Evolutionary conservation across 1,139 yeast genomes (phyloP), one percentile per base, ranked within the genome.

Genomic region (Saccharomyces uvarum): DNA sequence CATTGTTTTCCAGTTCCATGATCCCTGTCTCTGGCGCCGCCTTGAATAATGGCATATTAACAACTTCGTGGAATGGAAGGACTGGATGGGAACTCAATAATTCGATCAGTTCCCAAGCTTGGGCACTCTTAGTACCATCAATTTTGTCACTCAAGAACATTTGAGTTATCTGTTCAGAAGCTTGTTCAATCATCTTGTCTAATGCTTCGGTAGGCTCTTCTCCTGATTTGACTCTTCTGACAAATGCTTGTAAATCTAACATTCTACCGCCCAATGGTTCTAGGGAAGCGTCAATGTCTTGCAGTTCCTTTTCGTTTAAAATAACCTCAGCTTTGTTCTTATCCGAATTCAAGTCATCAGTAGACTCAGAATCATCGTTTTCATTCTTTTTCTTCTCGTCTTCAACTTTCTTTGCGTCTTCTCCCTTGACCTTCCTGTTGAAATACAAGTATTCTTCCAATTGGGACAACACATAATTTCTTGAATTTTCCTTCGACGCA

Each of bases 211-310:
- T 65, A 0, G 97, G 96, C 9, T 80, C 69, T 67, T 93, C 98
- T 2, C 99, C 99, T 0, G 93, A 82, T 62, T 83, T 84, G 24
- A 93, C 79, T 53, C 98, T 85, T 64, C 98, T 81, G 0, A 87
- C 86, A 71, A 89, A 89, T 19, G 95, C 85, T 70, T 93, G 97
- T 54, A 93, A 76, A 68, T 93, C 99, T 54, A 91, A 77, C 91
- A 93, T 87, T 60, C 99, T 81, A 47, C 99, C 99, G 11, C 99
- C 99, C 31, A 93, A 72, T 7, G 96, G 95, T 27, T 74, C 81
- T 51, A 91, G 73, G 42, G 86, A 80, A 2, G 73, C 69, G 41
- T 83, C 86, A 44, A 88, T 73, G 6, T 73, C 72, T 2, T 63
- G 48, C 3, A 63, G 57, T 3, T 57, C 56, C 11, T 56, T 51